These are phyloP conservation scores for Nitzschia inconspicua DNA, from an alignment of 108 stramenopile genomes.

Conservation along the genomic window DNA sequence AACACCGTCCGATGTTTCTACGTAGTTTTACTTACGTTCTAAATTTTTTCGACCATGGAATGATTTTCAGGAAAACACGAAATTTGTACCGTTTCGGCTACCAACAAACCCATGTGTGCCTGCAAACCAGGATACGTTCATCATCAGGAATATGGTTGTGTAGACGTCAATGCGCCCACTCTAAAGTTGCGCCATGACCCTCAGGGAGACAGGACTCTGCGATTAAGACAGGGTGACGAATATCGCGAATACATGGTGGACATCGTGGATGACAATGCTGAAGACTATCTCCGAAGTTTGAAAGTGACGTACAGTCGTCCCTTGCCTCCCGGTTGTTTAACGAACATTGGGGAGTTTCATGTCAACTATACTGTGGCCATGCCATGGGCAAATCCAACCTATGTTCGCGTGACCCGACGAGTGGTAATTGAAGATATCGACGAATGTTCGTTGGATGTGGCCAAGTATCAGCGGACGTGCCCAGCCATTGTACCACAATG, in stretches of 20 bases:
- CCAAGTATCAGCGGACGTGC: constrained; percentile 44
- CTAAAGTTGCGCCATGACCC: constrained; percentile 59
- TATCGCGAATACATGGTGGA: constrained; percentile 87
- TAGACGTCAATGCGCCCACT: constrained; percentile 79
- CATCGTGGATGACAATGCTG: constrained; percentile 85
- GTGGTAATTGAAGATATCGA: constrained; percentile 91
- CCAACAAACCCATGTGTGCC: constrained; percentile 58
- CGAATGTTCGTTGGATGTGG: constrained; percentile 66
- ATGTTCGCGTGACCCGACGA: constrained; percentile 56
- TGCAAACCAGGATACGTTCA: constrained; percentile 78
- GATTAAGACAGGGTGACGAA: constrained; percentile 77
- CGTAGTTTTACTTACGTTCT: not conserved
- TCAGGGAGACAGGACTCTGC: constrained; percentile 37
- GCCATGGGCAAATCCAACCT: constrained; percentile 79
- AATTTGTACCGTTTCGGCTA: constrained; percentile 50
- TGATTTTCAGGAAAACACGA: constrained; percentile 64
- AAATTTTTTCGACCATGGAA: not conserved
- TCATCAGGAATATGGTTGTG: constrained; percentile 72
- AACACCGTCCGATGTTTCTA: not conserved
- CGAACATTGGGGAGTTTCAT: constrained; percentile 80
- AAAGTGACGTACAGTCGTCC: constrained; percentile 84
- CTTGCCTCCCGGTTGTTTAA: constrained; percentile 76
- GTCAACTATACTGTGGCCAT: constrained; percentile 92
- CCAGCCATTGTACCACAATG: constrained; percentile 79
- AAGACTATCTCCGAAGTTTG: constrained; percentile 77